Conservation (phyloP, 225 moss, liverwort and hornwort species). For the Marchantia paleacea region DNA sequence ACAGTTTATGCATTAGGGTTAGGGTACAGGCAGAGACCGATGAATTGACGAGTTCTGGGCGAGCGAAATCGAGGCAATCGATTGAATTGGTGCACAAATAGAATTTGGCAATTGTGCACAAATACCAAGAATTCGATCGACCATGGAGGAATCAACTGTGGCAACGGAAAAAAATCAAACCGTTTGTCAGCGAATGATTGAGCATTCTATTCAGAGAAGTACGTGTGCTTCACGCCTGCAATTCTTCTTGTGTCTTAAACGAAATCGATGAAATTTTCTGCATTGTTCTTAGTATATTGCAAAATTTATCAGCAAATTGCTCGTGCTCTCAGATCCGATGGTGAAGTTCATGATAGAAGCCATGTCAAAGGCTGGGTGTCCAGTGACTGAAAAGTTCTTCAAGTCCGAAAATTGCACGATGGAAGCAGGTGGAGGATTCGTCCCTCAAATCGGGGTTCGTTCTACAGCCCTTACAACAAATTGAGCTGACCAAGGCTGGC, state of each 20-base stretch:
- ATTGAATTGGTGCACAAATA: too few relatives aligned
- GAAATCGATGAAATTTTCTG: background rate
- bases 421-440: slow-evolving; percentile 88
- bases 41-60: too few relatives aligned
- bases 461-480: slow-evolving; percentile 27
- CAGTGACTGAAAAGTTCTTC: slow-evolving; percentile 63
- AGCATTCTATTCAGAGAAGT: slow-evolving; percentile 39
- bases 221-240: background rate
- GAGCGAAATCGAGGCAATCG: too few relatives aligned
- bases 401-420: slow-evolving; percentile 74
- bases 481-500: slow-evolving; percentile 19
- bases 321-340: slow-evolving; percentile 51
- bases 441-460: slow-evolving; percentile 80
- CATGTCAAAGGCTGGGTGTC: slow-evolving; percentile 70
- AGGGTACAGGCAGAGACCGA: too few relatives aligned
- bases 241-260: background rate
- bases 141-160: slow-evolving; percentile 26
- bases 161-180: slow-evolving; percentile 31
- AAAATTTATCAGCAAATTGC: background rate
- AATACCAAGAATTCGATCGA: background rate
- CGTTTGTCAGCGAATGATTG: slow-evolving; percentile 46
- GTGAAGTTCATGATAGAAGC: slow-evolving; percentile 91
- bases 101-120: too few relatives aligned
- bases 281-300: background rate
- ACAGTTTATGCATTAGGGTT: too few relatives aligned